A percentile compares a stretch with the other conserved stretches of the same genome.
Evolutionary conservation across 768 basidiomycete genomes (phyloP).

Genomic region (Albatrellus ellisii): DNA sequence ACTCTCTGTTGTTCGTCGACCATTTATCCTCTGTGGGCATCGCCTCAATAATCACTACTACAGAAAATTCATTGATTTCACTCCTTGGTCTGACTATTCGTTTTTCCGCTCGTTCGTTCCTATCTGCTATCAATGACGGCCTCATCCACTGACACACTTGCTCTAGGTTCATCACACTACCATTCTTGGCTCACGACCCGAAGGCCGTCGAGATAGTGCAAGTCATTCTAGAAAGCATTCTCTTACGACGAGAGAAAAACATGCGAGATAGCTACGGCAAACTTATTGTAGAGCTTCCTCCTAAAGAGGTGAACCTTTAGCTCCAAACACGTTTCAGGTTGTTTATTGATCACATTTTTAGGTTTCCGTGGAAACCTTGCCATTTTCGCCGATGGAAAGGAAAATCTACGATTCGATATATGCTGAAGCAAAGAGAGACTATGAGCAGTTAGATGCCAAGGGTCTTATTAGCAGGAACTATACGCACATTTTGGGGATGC

Average conservation of each 20-base stretch:
- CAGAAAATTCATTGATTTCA: constrained; percentile 68
- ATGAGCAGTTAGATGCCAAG: constrained; percentile 66
- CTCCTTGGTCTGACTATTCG: constrained; percentile 69
- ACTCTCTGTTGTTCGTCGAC: constrained; percentile 52
- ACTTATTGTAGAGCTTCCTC: constrained; percentile 76
- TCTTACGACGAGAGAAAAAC: constrained; percentile 85
- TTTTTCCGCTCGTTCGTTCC: constrained; percentile 77
- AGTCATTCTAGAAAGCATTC: constrained; percentile 78
- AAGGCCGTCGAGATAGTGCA: constrained; percentile 94
- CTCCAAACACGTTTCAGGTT: constrained; percentile 2
- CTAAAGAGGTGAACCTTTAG: constrained; percentile 49
- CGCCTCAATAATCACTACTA: neutral
- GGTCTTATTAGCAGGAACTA: constrained; percentile 72
- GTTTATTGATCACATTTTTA: constrained; percentile 17
- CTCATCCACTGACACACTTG: constrained; percentile 1
- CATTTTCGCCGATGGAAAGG: constrained; percentile 68
- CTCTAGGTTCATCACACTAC: constrained; percentile 74
- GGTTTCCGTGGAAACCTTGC: constrained; percentile 61
- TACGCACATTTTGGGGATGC: constrained; percentile 84
- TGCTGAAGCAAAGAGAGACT: constrained; percentile 62
- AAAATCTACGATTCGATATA: constrained; percentile 88
- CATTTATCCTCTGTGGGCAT: neutral
- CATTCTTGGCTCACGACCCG: constrained; percentile 82
- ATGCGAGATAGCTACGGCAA: constrained; percentile 84
- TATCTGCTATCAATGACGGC: neutral